phyloP scores from a whole-genome alignment of 352 stramenopile genomes.

The Pythium folliculosum region DNA sequence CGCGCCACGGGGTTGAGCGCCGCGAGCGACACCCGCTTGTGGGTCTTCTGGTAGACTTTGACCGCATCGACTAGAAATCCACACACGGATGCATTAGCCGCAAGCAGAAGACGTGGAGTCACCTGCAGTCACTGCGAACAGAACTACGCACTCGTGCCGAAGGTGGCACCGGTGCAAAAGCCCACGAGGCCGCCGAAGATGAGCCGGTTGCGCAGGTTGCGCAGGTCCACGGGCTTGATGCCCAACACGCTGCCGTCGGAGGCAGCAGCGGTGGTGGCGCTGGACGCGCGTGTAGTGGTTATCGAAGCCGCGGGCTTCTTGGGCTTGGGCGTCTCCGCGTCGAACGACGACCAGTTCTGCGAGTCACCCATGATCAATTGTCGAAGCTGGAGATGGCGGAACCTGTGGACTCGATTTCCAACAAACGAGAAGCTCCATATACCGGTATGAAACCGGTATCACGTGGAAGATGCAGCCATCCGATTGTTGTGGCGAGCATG shows the following conservation, averaged over 20 bases:
- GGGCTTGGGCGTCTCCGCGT: slow-evolving; percentile 34
- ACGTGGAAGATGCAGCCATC: not conserved
- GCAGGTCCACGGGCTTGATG: slow-evolving; percentile 40
- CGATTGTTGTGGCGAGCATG: not conserved
- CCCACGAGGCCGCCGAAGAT: slow-evolving; percentile 79
- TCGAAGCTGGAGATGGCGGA: not conserved
- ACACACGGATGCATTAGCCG: slow-evolving; percentile 22
- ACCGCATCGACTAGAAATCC: slow-evolving; percentile 53
- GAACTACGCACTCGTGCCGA: slow-evolving; percentile 60
- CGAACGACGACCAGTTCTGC: slow-evolving; percentile 84
- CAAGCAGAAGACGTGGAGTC: too few relatives aligned
- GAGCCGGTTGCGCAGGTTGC: slow-evolving; percentile 65
- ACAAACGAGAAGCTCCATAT: not conserved
- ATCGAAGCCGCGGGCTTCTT: slow-evolving; percentile 1
- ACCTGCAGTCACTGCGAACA: too few relatives aligned
- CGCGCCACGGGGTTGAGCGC: slow-evolving; percentile 48
- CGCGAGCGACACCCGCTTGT: slow-evolving; percentile 47
- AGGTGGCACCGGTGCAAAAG: slow-evolving; percentile 76
- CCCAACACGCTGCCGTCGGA: not conserved
- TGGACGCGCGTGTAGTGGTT: too few relatives aligned
- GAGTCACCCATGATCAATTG: slow-evolving; percentile 57
- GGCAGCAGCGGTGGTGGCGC: not conserved
- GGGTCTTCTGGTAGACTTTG: slow-evolving; percentile 61
- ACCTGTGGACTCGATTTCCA: too few relatives aligned
- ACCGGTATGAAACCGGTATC: slow-evolving; percentile 20